Base-by-base conservation (phyloP, 2,329 filamentous ascomycete genomes). In the Talaromyces pinophilus region DNA sequence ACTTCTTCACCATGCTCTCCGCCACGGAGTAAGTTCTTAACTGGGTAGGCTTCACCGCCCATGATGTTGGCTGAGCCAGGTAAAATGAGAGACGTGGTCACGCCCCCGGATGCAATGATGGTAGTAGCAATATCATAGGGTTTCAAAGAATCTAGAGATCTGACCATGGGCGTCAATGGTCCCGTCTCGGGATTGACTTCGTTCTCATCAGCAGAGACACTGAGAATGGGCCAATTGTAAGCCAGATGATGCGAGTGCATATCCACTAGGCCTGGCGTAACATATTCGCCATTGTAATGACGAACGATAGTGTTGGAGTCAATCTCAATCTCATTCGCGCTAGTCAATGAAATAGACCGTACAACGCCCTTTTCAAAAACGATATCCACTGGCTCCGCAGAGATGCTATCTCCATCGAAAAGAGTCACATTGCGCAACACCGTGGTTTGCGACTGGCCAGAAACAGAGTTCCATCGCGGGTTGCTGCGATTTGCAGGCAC, bases 41-140 rank as follows among this genome's bases (percentile, higher is more conserved):
- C 84, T 4, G 88, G 83, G 66, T 83, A 91, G 0, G 88, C 89
- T 73, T 91, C 88, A 68, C 89, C 89, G 28, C 87, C 89, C 48
- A 92, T 90, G 73, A 90, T 91, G 76, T 90, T 92, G n/a, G 84
- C 87, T 0, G 86, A 89, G 1, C 89, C 89, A 0, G 89, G 89
- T 0, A 91, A 81, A 3, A 91, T 79, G 1, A 91, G 80, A 28
- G 85, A 88, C 0, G 88, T 90, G 0, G 89, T 91, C 0, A 91
- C 88, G n/a, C 89, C 89, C 7, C 89, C 89, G 0, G 87, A 90
- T 71, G 90, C 90, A 80, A 91, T 91, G 69, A 88, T 85, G 69
- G 88, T 83, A 11, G 90, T 84, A 70, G 90, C 88, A 15, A 82
- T 84, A 71, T 91, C 89, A 13, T 86, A 79, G 0, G 88, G 86